Evolutionary conservation across 495 filamentous ascomycete genomes (phyloP).

Genomic region (Penicillium arizonense): DNA sequence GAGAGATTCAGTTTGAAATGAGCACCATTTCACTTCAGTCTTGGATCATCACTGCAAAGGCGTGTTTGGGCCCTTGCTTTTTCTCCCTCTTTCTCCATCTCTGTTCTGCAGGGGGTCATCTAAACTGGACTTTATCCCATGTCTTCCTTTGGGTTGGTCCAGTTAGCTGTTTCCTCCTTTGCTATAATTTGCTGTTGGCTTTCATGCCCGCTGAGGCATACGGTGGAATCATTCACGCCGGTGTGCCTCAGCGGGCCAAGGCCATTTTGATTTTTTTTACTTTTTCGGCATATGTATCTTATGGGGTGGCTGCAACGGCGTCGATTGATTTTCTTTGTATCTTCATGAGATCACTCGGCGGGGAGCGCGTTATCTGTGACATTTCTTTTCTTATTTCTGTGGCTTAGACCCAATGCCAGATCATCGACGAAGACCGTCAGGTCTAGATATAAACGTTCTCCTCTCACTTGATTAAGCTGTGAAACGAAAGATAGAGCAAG

Average conservation of each 20-base stretch:
- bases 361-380: conserved; percentile 12
- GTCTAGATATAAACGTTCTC: conserved; percentile 1
- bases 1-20: conserved; percentile 16
- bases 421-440: conserved; percentile 2
- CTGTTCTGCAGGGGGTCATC: conserved; percentile 7
- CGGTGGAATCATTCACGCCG: neutral
- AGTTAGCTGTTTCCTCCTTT: conserved; percentile 9
- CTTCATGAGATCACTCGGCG: conserved; percentile 17
- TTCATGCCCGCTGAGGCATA: conserved; percentile 6
- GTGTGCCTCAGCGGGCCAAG: neutral
- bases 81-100: conserved; percentile 4
- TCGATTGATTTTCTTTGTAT: conserved; percentile 19
- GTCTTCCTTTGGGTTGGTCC: conserved; percentile 4
- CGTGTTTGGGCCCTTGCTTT: conserved; percentile 14
- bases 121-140: neutral
- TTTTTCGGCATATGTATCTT: conserved; percentile 25
- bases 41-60: conserved; percentile 31
- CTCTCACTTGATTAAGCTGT: neutral
- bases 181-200: conserved; percentile 6
- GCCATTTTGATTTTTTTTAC: conserved; percentile 8
- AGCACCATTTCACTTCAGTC: conserved; percentile 15
- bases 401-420: conserved; percentile 19
- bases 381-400: conserved; percentile 1
- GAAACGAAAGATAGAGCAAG: too few species aligned
- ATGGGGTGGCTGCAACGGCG: conserved; percentile 29